A percentile compares a stretch with the other conserved stretches of the same genome.
Evolutionary conservation across 225 moss, liverwort and hornwort species (phyloP).

Genomic region (Physcomitrellopsis africana): DNA sequence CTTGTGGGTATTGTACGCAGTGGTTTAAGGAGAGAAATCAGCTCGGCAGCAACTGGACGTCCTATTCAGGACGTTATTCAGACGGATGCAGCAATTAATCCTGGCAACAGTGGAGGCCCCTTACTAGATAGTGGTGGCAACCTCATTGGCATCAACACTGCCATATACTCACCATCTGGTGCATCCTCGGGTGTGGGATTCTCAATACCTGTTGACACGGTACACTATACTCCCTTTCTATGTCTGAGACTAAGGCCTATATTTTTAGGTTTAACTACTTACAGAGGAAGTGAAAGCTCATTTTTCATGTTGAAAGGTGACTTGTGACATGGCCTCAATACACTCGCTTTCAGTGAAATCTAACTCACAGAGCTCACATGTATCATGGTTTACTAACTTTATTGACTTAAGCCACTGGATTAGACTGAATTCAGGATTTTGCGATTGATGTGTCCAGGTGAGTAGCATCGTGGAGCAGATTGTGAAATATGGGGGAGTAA

Average conservation of each 20-base stretch:
- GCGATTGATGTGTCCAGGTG: conserved; percentile 52
- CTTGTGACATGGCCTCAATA: no score
- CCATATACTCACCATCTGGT: conserved; percentile 97
- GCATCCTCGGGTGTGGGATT: conserved; percentile 99
- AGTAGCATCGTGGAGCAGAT: conserved; percentile 97
- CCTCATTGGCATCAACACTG: conserved; percentile 97
- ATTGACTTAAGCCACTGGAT: neutral
- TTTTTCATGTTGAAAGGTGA: no score
- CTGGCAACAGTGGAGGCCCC: conserved; percentile 98
- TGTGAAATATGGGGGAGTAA: conserved; percentile 94
- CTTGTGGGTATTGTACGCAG: conserved; percentile 48
- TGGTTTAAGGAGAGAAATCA: conserved; percentile 95
- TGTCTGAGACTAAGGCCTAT: no score
- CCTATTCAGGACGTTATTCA: conserved; percentile 99
- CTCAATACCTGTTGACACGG: conserved; percentile 99
- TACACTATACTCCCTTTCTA: conserved; percentile 10
- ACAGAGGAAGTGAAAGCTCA: no score
- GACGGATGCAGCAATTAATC: conserved; percentile 98
- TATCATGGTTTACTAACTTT: neutral
- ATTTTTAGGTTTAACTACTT: no score
- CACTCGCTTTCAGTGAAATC: neutral
- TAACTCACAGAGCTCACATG: neutral
- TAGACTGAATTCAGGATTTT: conserved; percentile 3
- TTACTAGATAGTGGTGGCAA: conserved; percentile 91
- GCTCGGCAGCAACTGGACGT: conserved; percentile 97